A percentile compares a stretch with the other conserved stretches of the same genome.
phyloP scores from a whole-genome alignment of 352 stramenopile species.

The Phytophthora colocasiae region DNA sequence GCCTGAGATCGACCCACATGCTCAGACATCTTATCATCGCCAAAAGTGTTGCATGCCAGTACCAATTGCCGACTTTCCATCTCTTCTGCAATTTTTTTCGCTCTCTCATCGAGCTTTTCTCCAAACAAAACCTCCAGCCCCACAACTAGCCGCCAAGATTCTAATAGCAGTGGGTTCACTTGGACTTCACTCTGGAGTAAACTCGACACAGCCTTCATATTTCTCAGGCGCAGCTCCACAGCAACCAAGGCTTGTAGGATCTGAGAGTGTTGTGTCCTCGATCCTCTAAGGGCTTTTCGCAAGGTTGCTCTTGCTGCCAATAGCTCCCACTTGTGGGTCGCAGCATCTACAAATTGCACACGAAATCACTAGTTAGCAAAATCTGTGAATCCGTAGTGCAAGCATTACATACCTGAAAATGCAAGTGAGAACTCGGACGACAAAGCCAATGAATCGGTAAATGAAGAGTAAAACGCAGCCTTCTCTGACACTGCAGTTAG shows the following conservation, averaged over 20 bases:
- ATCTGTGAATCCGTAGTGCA: not conserved
- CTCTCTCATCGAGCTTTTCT: conserved; percentile 18
- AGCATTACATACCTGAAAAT: conserved; percentile 47
- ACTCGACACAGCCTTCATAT: conserved; percentile 50
- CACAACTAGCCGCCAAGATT: conserved; percentile 57
- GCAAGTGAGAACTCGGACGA: conserved; percentile 51
- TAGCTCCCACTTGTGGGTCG: conserved; percentile 56
- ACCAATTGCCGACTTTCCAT: conserved; percentile 47
- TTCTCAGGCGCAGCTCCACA: conserved; percentile 46
- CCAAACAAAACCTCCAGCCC: conserved; percentile 71
- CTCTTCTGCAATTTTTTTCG: conserved; percentile 36
- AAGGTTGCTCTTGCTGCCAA: conserved; percentile 49
- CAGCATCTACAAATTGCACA: conserved; percentile 36
- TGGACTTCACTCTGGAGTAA: conserved; percentile 43
- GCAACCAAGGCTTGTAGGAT: conserved; percentile 50
- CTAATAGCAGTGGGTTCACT: conserved; percentile 46
- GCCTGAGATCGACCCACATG: not conserved
- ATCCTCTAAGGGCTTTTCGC: conserved; percentile 36
- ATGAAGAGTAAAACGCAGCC: conserved; percentile 42
- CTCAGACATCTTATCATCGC: conserved; percentile 24
- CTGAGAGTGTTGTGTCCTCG: conserved; percentile 38
- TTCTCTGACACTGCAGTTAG: conserved; percentile 37
- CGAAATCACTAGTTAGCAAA: not conserved
- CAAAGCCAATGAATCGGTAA: conserved; percentile 36
- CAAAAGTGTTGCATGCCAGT: conserved; percentile 41